Evolutionary conservation across 345 rosid species (phyloP).

Genomic region (Linum lewisii): DNA sequence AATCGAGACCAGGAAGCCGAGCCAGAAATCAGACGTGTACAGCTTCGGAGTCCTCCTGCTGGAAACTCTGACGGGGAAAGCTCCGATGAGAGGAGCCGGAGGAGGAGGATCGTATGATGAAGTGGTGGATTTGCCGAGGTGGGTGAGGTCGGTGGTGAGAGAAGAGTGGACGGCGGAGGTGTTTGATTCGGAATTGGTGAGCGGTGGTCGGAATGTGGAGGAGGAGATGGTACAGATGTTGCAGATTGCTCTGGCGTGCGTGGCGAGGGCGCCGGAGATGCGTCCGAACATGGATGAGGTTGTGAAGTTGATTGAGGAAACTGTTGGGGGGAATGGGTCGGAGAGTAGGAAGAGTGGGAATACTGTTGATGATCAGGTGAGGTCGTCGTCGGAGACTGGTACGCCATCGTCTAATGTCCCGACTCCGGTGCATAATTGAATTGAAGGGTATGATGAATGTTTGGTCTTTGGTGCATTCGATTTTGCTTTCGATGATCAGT

Average conservation of each 20-base stretch:
- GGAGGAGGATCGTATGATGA: not conserved
- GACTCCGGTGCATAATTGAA: not conserved
- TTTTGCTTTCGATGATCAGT: not conserved
- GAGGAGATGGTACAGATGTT: constrained; percentile 2
- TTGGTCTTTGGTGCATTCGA: too few species aligned
- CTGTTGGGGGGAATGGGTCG: not conserved
- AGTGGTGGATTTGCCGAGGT: not conserved
- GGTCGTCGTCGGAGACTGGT: not conserved
- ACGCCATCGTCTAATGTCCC: not conserved
- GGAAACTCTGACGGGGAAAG: constrained; percentile 3
- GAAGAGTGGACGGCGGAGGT: constrained; percentile 6
- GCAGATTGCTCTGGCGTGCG: constrained; percentile 4
- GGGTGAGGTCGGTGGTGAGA: constrained; percentile 3
- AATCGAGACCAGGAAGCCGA: not conserved
- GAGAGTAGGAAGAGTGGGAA: not conserved
- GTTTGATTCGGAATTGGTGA: not conserved
- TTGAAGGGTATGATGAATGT: not conserved
- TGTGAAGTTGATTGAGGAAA: not conserved
- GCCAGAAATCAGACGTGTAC: constrained; percentile 5
- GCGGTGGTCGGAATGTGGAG: not conserved
- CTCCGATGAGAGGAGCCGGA: not conserved
- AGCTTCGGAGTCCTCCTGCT: constrained; percentile 5
- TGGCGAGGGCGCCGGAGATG: not conserved
- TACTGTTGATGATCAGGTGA: not conserved
- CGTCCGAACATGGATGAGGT: not conserved